phyloP scores from a whole-genome alignment of 371 early-diverging fungal species.

The Batkoa obscura region DNA sequence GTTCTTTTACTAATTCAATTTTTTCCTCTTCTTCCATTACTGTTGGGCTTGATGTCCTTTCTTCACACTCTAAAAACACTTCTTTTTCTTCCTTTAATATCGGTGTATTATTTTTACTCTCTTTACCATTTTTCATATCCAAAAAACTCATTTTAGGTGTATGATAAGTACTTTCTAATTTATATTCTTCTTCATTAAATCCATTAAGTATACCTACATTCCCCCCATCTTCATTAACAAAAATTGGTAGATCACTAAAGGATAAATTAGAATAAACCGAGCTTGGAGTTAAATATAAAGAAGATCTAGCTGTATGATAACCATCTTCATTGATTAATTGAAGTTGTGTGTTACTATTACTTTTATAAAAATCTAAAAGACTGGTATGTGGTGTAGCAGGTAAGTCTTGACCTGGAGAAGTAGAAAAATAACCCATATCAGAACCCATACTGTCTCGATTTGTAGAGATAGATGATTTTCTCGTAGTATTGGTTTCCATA shows the following conservation, averaged over 20 bases:
- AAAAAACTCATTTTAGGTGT: not conserved
- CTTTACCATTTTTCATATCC: not conserved
- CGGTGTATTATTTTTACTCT: not conserved
- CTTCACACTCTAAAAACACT: too few species aligned
- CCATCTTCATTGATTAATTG: not conserved
- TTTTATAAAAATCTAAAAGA: not conserved
- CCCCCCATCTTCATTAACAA: too few species aligned
- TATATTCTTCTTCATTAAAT: too few species aligned
- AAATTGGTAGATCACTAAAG: not conserved
- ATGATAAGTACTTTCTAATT: too few species aligned
- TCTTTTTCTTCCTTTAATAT: too few species aligned
- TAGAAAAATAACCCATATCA: conserved; percentile 4
- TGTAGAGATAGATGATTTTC: not conserved
- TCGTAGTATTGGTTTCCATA: too few species aligned
- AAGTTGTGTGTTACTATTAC: not conserved
- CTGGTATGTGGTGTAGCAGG: not conserved
- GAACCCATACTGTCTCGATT: conserved; percentile 3
- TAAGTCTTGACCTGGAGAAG: not conserved
- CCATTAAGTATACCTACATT: too few species aligned
- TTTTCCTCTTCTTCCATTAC: not conserved
- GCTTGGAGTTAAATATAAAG: not conserved
- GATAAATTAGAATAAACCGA: not conserved
- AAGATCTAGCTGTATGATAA: not conserved
- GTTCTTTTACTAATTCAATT: not conserved
- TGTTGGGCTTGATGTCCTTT: too few species aligned